Percentiles rank a stretch among this genome's conserved stretches.
These are phyloP conservation scores for Leishmania lainsoni DNA, from an alignment of 208 protist genomes.

Conservation along the genomic window DNA sequence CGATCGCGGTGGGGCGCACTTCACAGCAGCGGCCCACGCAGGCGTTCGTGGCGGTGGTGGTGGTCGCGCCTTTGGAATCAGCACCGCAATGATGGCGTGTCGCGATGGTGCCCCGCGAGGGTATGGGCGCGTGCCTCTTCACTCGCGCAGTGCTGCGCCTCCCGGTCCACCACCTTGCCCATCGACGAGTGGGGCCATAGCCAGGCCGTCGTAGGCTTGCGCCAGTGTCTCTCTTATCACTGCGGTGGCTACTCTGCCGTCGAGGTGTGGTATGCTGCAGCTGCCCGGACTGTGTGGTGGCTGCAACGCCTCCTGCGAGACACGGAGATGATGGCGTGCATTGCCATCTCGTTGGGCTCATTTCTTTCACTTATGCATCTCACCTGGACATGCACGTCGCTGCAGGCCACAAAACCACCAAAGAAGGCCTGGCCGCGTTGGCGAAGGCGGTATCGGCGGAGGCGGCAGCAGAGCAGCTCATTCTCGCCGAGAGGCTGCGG, in stretches of 20 bases:
- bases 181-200: not conserved
- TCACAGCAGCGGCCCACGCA: not conserved
- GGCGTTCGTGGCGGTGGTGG: not conserved
- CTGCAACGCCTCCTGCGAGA: constrained; percentile 7
- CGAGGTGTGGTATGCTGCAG: not conserved
- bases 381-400: not conserved
- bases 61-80: not conserved
- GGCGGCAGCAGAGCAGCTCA: not conserved
- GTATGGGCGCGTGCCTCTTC: not conserved
- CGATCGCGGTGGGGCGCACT: not conserved
- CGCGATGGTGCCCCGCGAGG: not conserved
- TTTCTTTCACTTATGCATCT: constrained; percentile 47
- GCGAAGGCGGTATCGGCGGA: not conserved
- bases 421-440: not conserved
- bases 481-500: not conserved
- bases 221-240: not conserved
- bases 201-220: not conserved
- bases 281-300: not conserved
- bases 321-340: constrained; percentile 38
- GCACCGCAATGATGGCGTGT: not conserved
- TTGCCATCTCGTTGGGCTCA: constrained; percentile 39
- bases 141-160: not conserved
- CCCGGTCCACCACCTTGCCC: not conserved
- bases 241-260: not conserved
- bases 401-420: not conserved